These are phyloP conservation scores for Aegle marmelos DNA, from an alignment of 345 rosid species.

Conservation along the genomic window DNA sequence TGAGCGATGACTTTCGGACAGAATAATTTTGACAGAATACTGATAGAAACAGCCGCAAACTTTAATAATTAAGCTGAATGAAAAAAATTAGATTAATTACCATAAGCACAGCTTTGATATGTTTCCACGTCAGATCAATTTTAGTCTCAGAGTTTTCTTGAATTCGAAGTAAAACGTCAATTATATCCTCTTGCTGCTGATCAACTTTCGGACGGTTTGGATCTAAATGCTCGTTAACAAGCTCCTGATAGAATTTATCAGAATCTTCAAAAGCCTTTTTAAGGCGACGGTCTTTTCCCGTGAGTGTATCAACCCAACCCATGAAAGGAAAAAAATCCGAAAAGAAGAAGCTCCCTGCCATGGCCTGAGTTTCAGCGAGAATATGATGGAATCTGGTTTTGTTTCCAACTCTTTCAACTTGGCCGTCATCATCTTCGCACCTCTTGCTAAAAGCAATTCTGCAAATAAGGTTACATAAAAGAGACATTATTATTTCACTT, in stretches of 20 bases:
- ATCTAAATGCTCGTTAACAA: constrained; percentile 36
- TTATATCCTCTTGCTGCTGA: constrained; percentile 20
- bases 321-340: constrained; percentile 27
- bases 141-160: constrained; percentile 9
- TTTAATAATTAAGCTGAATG: not conserved
- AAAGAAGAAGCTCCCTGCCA: constrained; percentile 19
- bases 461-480: constrained; percentile 18
- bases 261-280: constrained; percentile 19
- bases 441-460: constrained; percentile 35
- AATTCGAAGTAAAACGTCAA: constrained; percentile 25
- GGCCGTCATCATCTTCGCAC: constrained; percentile 10
- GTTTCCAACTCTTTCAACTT: not conserved
- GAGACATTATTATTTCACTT: constrained; percentile 14
- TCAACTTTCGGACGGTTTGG: not conserved
- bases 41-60: not conserved
- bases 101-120: constrained; percentile 40
- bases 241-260: constrained; percentile 28
- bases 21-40: too few species aligned
- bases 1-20: too few species aligned
- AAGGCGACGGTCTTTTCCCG: constrained; percentile 14
- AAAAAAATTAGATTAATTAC: not conserved
- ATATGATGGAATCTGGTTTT: constrained; percentile 16
- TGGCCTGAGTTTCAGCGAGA: constrained; percentile 24
- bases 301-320: constrained; percentile 30
- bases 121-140: constrained; percentile 23